Conservation (phyloP, 345 rosid genomes). For the Raphanus raphanistrum region DNA sequence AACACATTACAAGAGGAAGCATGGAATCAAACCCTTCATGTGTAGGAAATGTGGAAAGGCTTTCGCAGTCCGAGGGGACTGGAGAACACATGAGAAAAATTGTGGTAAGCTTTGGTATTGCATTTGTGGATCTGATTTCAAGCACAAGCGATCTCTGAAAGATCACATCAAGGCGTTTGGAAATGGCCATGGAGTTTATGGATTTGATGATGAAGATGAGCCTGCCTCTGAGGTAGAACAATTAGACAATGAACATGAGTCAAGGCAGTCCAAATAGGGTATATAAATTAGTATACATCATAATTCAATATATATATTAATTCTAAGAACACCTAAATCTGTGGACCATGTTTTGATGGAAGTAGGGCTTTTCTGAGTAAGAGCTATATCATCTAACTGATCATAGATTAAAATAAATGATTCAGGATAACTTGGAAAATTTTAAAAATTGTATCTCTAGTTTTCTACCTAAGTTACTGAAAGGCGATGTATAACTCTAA, state of each 20-base stretch:
- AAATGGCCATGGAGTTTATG: constrained; percentile 56
- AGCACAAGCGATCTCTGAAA: constrained; percentile 76
- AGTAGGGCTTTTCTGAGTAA: constrained; percentile 29
- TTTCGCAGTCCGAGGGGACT: constrained; percentile 75
- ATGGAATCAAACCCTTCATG: constrained; percentile 65
- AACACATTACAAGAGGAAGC: constrained; percentile 83
- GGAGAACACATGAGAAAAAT: constrained; percentile 89
- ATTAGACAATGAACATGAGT: constrained; percentile 40
- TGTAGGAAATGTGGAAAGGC: constrained; percentile 74
- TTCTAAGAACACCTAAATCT: constrained; percentile 20
- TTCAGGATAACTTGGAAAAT: constrained; percentile 20
- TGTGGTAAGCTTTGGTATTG: constrained; percentile 85
- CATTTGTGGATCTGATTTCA: constrained; percentile 74
- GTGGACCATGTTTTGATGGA: constrained; percentile 38
- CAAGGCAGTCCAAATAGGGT: constrained; percentile 40
- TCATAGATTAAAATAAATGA: constrained; percentile 12
- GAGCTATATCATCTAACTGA: constrained; percentile 32
- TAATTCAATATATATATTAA: constrained; percentile 29
- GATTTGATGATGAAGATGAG: constrained; percentile 61
- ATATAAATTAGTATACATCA: constrained; percentile 11
- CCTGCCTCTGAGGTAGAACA: constrained; percentile 59
- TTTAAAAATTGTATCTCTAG: constrained; percentile 15
- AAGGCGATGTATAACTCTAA: constrained; percentile 9
- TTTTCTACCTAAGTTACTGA: constrained; percentile 8
- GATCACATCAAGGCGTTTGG: constrained; percentile 81